Evolutionary conservation across 306 rosid genomes (phyloP).

Genomic region (Cucurbita ficifolia): DNA sequence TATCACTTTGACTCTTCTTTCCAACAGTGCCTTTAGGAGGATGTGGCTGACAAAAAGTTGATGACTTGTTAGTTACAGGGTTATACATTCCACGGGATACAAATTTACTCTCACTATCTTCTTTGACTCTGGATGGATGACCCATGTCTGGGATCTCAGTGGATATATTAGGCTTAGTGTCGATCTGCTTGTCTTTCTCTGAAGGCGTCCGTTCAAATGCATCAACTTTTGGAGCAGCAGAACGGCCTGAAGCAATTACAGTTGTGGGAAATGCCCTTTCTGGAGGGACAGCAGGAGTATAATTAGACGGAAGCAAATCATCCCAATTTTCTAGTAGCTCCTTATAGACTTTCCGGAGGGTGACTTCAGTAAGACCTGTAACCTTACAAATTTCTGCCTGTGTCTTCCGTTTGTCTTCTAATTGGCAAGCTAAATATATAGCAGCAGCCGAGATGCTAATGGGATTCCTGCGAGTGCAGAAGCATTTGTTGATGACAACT

Average conservation of each 20-base stretch:
- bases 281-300: slow-evolving; percentile 95
- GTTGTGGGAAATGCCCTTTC: slow-evolving; percentile 96
- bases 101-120: slow-evolving; percentile 41
- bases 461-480: slow-evolving; percentile 93
- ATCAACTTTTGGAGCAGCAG: slow-evolving; percentile 55
- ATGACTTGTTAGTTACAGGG: slow-evolving; percentile 18
- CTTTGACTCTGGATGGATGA: slow-evolving; percentile 32
- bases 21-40: slow-evolving; percentile 20
- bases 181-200: slow-evolving; percentile 50
- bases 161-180: slow-evolving; percentile 33
- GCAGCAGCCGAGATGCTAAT: slow-evolving; percentile 97
- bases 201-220: slow-evolving; percentile 28
- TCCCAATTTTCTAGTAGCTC: slow-evolving; percentile 96
- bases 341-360: slow-evolving; percentile 89
- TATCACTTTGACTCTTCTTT: slow-evolving; percentile 21
- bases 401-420: slow-evolving; percentile 96
- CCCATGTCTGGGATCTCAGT: slow-evolving; percentile 32
- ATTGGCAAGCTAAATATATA: slow-evolving; percentile 94
- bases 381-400: slow-evolving; percentile 96
- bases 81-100: slow-evolving; percentile 20
- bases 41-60: slow-evolving; percentile 46
- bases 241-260: slow-evolving; percentile 58
- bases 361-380: slow-evolving; percentile 90
- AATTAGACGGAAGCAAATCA: slow-evolving; percentile 87
- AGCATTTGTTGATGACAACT: slow-evolving; percentile 96